Base-by-base conservation (phyloP, 192 early-diverging fungal species). In the Mycoemilia scoparia region DNA sequence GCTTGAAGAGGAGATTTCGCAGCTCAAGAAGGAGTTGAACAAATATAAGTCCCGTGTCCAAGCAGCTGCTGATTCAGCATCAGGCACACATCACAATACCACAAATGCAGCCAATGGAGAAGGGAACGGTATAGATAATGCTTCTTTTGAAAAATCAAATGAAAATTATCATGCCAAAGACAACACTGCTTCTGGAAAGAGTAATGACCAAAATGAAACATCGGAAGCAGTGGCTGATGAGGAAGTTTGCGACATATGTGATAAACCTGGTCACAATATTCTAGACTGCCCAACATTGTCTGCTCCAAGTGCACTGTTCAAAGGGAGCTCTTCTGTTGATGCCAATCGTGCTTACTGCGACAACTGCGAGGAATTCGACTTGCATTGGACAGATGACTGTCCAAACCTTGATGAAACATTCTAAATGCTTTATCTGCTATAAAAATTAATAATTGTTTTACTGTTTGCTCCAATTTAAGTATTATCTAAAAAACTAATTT, bases 401-500 rank as follows among this genome's bases (percentile, higher is more conserved):
- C 79, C 77, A 9, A 71, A 76, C 42, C 65, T 64, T 43, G 69
- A 77, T 29, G 75, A 74, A 39, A 73, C 70, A 28, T 77, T 74
- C 46, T 77, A 66, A 23, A 4, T n/a, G 24, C 16, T 34, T 18
- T 9, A 12, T 23, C 20, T 38, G 29, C 12, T 11, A 28, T 21
- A 14, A n/a, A n/a, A n/a, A n/a, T n/a, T n/a, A n/a, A n/a, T n/a
- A n/a, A n/a, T n/a, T n/a, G n/a, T n/a, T n/a, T n/a, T n/a, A n/a
- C n/a, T n/a, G n/a, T n/a, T n/a, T n/a, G n/a, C n/a, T n/a, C n/a
- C n/a, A n/a, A 34, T 73, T 73, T 4, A 51, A 43, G 28, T 73
- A 69, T 40, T 38, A 42, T 16, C 56, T 46, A 38, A 73, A 46
- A 18, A 70, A 30, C 36, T 63, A 62, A 9, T 69, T n/a, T n/a